A percentile compares a stretch with the other conserved stretches of the same genome.
phyloP scores from a whole-genome alignment of 1,139 yeast species.

The Candida dubliniensis region DNA sequence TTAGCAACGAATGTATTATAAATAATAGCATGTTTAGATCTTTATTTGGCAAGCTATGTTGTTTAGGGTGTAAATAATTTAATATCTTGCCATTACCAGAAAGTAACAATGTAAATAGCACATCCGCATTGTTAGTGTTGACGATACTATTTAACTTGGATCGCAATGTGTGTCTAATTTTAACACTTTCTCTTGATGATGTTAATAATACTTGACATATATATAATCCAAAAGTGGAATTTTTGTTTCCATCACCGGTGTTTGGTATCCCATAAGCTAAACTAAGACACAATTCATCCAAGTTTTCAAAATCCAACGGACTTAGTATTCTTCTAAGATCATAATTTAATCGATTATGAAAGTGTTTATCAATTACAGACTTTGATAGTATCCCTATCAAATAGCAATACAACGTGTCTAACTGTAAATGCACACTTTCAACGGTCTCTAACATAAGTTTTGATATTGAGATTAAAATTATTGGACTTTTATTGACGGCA shows the following conservation, averaged over 20 bases:
- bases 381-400: constrained; percentile 78
- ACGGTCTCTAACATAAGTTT: constrained; percentile 37
- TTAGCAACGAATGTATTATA: constrained; percentile 25
- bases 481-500: constrained; percentile 64
- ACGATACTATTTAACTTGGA: constrained; percentile 23
- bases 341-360: constrained; percentile 71
- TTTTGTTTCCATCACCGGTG: constrained; percentile 6
- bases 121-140: constrained; percentile 21
- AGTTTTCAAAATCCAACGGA: constrained; percentile 61
- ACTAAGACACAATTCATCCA: constrained; percentile 61
- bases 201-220: constrained; percentile 29
- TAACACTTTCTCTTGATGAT: constrained; percentile 31
- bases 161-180: constrained; percentile 36
- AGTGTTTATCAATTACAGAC: constrained; percentile 68
- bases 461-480: constrained; percentile 74
- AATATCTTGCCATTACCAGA: constrained; percentile 24
- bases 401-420: constrained; percentile 75
- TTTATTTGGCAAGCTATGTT: constrained; percentile 30
- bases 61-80: constrained; percentile 35
- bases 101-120: constrained; percentile 35
- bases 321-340: constrained; percentile 79
- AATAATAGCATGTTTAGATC: constrained; percentile 35
- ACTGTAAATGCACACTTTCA: constrained; percentile 52
- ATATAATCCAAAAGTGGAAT: constrained; percentile 24
- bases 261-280: constrained; percentile 36